Conservation (phyloP, 495 filamentous ascomycete genomes). For the Aeminium ludgeri region DNA sequence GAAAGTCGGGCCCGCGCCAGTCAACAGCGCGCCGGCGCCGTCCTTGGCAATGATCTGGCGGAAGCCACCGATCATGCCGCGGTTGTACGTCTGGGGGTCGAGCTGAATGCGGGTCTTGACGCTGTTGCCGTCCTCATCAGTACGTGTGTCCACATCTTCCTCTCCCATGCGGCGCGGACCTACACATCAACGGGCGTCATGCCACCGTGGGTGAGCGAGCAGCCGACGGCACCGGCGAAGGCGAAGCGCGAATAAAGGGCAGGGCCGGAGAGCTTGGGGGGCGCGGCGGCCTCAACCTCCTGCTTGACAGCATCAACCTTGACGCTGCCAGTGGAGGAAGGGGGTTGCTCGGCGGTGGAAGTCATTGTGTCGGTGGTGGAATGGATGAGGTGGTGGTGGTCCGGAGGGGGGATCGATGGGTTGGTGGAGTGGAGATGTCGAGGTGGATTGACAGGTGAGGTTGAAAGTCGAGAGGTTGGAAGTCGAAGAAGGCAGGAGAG, state of each 20-base stretch:
- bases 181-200: slow-evolving; percentile 74
- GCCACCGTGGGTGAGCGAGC: slow-evolving; percentile 80
- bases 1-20: slow-evolving; percentile 27
- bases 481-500: too few relatives aligned
- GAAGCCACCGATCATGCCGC: slow-evolving; percentile 29
- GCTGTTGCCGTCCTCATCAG: slow-evolving; percentile 13
- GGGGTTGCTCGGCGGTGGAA: slow-evolving; percentile 1
- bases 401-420: too few relatives aligned
- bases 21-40: slow-evolving; percentile 26
- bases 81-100: slow-evolving; percentile 30
- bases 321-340: slow-evolving; percentile 23
- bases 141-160: too few relatives aligned
- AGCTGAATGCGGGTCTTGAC: slow-evolving; percentile 31
- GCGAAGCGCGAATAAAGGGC: slow-evolving; percentile 52
- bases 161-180: too few relatives aligned
- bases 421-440: too few relatives aligned
- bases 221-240: slow-evolving; percentile 89
- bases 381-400: too few relatives aligned
- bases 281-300: slow-evolving; percentile 8
- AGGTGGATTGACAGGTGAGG: too few relatives aligned
- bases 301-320: slow-evolving; percentile 27
- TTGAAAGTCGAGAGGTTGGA: too few relatives aligned
- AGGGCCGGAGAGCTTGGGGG: slow-evolving; percentile 23
- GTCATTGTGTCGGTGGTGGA: slow-evolving; percentile 5
- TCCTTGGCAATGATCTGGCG: slow-evolving; percentile 27